A percentile compares a stretch with the other conserved stretches of the same genome.
Evolutionary conservation across 345 rosid species (phyloP).

Genomic region (Passiflora organensis): DNA sequence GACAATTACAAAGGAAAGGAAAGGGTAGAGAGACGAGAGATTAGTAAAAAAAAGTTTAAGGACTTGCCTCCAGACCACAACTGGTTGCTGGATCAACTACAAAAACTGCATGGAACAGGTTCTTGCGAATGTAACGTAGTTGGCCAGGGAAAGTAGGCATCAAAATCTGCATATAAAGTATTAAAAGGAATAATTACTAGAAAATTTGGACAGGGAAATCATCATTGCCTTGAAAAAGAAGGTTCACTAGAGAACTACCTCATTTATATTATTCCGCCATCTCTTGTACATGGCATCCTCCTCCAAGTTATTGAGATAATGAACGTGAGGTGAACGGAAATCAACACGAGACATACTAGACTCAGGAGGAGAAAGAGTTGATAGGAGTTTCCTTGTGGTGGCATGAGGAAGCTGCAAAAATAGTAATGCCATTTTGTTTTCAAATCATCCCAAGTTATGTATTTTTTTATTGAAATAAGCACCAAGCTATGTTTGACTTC

Average conservation of each 20-base stretch:
- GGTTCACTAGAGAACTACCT: conserved; percentile 40
- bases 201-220: conserved; percentile 16
- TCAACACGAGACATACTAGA: conserved; percentile 72
- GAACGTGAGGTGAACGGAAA: conserved; percentile 83
- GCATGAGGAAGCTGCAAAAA: conserved; percentile 55
- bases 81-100: conserved; percentile 83
- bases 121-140: conserved; percentile 87
- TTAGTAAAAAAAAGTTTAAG: conserved; percentile 8
- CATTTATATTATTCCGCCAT: conserved; percentile 90
- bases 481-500: too few species aligned
- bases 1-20: not conserved
- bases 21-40: not conserved
- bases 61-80: conserved; percentile 84
- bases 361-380: conserved; percentile 62
- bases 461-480: too few species aligned
- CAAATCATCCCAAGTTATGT: not conserved
- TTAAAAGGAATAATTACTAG: conserved; percentile 15
- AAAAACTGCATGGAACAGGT: conserved; percentile 90
- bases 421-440: conserved; percentile 9
- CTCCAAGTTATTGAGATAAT: conserved; percentile 92
- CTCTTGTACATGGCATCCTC: conserved; percentile 94
- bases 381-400: conserved; percentile 58
- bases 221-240: conserved; percentile 14
- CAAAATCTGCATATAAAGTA: conserved; percentile 57
- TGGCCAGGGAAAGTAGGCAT: conserved; percentile 99